Conservation (phyloP, 129 eudicot species). For the Heracleum sosnowskyi region DNA sequence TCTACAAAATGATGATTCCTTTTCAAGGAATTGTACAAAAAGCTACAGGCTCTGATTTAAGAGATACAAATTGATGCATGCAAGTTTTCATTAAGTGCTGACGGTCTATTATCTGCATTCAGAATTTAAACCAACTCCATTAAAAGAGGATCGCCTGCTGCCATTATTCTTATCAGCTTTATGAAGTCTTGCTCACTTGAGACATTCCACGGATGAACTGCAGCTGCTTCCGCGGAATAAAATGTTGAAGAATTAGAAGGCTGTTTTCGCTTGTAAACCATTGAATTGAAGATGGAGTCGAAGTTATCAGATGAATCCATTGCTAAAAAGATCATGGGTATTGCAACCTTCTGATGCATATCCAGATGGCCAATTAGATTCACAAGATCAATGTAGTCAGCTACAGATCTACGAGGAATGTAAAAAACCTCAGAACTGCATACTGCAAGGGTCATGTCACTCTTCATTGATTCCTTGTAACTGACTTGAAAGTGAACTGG, state of each 20-base stretch:
- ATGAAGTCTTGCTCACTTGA: constrained; percentile 92
- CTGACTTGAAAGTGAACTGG: constrained; percentile 94
- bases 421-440: constrained; percentile 91
- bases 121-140: constrained; percentile 75
- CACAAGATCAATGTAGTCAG: constrained; percentile 76
- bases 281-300: constrained; percentile 59
- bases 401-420: constrained; percentile 56
- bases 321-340: constrained; percentile 75
- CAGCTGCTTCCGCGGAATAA: constrained; percentile 82
- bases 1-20: constrained; percentile 37
- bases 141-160: constrained; percentile 93
- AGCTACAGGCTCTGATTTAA: constrained; percentile 19
- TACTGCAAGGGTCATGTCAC: constrained; percentile 34
- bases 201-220: constrained; percentile 88
- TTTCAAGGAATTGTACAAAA: constrained; percentile 38
- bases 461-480: constrained; percentile 58
- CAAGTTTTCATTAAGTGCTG: neutral
- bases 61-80: constrained; percentile 14
- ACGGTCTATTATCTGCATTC: neutral
- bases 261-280: constrained; percentile 57
- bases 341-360: constrained; percentile 86
- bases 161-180: constrained; percentile 84
- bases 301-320: constrained; percentile 79
- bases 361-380: constrained; percentile 68
- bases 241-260: constrained; percentile 53